Conservation (phyloP, 805 yeast genomes). For the Suhomyces tanzawaensis region DNA sequence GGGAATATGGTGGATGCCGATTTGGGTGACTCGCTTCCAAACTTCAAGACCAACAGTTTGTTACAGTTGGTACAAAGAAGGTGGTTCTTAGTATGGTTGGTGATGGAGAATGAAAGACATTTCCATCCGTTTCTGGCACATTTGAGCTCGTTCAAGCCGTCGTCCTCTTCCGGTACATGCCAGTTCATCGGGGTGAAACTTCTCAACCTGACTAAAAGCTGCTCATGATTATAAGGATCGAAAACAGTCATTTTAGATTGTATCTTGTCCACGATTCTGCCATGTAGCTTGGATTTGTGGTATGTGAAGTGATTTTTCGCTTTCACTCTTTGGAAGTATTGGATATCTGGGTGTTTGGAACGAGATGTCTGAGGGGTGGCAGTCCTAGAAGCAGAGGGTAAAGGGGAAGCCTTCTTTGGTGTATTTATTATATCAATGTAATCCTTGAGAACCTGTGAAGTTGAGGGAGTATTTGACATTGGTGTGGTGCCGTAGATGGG, state of each 20-base stretch:
- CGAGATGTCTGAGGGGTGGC: slow-evolving; percentile 12
- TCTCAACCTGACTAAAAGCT: slow-evolving; percentile 38
- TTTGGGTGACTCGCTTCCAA: slow-evolving; percentile 7
- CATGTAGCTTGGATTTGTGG: slow-evolving; percentile 27
- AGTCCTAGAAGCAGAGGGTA: slow-evolving; percentile 3
- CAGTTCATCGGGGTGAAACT: slow-evolving; percentile 49
- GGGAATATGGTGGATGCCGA: slow-evolving; percentile 5
- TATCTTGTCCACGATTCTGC: slow-evolving; percentile 11
- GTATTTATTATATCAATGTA: slow-evolving; percentile 21
- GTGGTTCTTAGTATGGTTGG: slow-evolving; percentile 26
- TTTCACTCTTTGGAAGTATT: slow-evolving; percentile 36
- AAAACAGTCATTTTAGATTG: slow-evolving; percentile 19
- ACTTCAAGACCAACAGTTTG: slow-evolving; percentile 27
- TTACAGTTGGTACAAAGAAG: slow-evolving; percentile 34
- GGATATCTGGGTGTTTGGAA: slow-evolving; percentile 36
- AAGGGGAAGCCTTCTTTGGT: slow-evolving; percentile 13
- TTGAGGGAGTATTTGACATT: slow-evolving; percentile 13
- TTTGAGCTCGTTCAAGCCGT: slow-evolving; percentile 41
- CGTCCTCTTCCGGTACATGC: slow-evolving; percentile 30
- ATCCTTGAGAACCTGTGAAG: slow-evolving; percentile 24
- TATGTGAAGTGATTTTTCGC: slow-evolving; percentile 36
- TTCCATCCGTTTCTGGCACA: slow-evolving; percentile 56
- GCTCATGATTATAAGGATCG: slow-evolving; percentile 37
- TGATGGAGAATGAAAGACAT: slow-evolving; percentile 33
- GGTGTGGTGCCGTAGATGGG: not conserved